Base-by-base conservation (phyloP, 129 eudicot genomes). In the Scalesia atractyloides region DNA sequence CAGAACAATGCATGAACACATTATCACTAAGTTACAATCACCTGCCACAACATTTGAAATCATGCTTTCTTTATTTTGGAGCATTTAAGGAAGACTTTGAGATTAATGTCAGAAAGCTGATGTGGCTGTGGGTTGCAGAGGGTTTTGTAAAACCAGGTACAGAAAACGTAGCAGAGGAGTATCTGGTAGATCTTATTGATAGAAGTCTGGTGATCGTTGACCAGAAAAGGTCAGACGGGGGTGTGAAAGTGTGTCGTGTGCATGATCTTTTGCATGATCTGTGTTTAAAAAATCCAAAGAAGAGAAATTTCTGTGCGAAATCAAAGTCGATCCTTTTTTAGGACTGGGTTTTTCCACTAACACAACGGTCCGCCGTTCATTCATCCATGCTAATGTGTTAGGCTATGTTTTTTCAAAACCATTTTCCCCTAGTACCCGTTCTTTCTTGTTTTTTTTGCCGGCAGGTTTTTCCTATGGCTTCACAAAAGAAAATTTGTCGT, bases 251-350 rank as follows among this genome's bases (percentile, higher is more conserved):
- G 0, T 77, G 77, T 16, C 70, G 70, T 22, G 33, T 86, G 46
- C 91, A 86, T 77, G 87, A 83, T 70, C 61, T 83, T 36, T 50
- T 86, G 52, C 79, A 70, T 18, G 84, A 81, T 19, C 67, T 86
- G 86, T 57, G 88, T 57, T 18, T 17, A 16, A 79, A 41, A 75
- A 72, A 70, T 74, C 84, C 6, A 53, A 53, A 2, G 75, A 85
- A 30, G 44, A 52, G 51, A 79, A 65, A 13, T 56, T 79, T 72
- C 58, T 75, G 58, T 57, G 18, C 33, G 15, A 5, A 62, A 73
- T 19, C 26, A 60, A 5, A 62, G 67, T 19, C 16, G 52, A 5
- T 62, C 36, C 69, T 11, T 15, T 5, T 18, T 44, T 7, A 15
- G 63, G 66, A 46, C 63, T 72, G 9, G 62, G 19, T 20, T 69